Base-by-base conservation (phyloP, 495 filamentous ascomycete genomes). In the Filosporella fistucella region DNA sequence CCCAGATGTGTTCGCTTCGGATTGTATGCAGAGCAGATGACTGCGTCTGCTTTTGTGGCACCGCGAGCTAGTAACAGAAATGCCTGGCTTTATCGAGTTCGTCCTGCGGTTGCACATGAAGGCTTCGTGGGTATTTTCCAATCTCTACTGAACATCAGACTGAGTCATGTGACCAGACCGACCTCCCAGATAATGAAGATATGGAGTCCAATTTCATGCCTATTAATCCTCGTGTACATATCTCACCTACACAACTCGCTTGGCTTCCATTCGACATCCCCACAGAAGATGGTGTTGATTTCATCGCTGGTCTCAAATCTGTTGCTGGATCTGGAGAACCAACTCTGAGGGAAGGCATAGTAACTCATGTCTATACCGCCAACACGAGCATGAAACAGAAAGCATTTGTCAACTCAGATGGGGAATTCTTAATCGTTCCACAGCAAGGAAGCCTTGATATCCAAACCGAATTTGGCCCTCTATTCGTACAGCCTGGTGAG, bases 21-120 rank as follows among this genome's bases (percentile, higher is more conserved):
- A 0, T 73, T 88, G 9, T 87, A 86, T 56, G 69, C 82, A 9
- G 85, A 89, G 61, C 85, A 86, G 64, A 74, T 89, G 21, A 85
- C 84, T 4, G 85, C 81, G 8, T 83, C 85, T 3, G 76, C 85
- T 5, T 88, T 89, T 57, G 85, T 81, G 17, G 81, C 84, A 11
- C 84, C 85, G 0, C 67, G 85, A 12, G 68, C 72, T 54, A 76
- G 80, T 51, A 88, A 86, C 61, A 73, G 75, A 55, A 81, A 86
- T 51, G 76, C 82, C 21, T 89, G 83, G 83, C 74, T 88, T 12
- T 87, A 88, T 54, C 72, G 85, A 1, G 77, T 84, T 38, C 61
- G 83, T 14, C 83, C 85, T 22, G 70, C 81, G 0, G 78, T 80
- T 3, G 73, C 81, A 2, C 84, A 87, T 55, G 47, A 49, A 51